phyloP scores from a whole-genome alignment of 108 stramenopile genomes.

The Nitzschia sp. region DNA sequence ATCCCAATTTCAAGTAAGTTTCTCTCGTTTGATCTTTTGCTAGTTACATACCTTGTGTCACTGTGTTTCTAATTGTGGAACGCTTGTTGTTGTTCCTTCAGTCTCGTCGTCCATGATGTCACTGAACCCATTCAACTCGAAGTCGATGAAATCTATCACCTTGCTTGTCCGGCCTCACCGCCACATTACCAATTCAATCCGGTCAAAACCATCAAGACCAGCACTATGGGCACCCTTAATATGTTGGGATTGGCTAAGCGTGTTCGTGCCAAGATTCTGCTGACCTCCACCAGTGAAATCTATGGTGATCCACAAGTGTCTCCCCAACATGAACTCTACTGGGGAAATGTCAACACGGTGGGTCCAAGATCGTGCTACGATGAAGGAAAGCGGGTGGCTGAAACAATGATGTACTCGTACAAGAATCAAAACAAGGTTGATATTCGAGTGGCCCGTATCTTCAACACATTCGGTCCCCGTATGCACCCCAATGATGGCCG shows the following conservation, averaged over 20 bases:
- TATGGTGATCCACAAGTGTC: conserved; percentile 88
- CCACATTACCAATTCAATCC: conserved; percentile 99
- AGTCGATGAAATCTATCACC: conserved; percentile 98
- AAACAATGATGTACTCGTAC: conserved; percentile 99
- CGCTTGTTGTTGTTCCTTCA: conserved; percentile 1
- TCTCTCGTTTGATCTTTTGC: not conserved
- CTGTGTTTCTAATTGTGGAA: not conserved
- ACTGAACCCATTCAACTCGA: conserved; percentile 96
- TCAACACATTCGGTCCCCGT: conserved; percentile 98
- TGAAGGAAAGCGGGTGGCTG: conserved; percentile 99
- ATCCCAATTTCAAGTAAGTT: conserved; percentile 84
- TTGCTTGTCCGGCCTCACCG: conserved; percentile 99
- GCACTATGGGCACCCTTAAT: conserved; percentile 96
- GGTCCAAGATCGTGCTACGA: conserved; percentile 99
- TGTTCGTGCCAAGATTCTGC: conserved; percentile 90
- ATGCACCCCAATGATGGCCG: conserved; percentile 99
- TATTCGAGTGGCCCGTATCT: conserved; percentile 97
- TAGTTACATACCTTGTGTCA: not conserved
- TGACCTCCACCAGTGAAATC: conserved; percentile 94
- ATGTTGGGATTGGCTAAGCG: conserved; percentile 99
- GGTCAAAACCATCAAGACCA: conserved; percentile 99
- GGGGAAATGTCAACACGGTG: conserved; percentile 98
- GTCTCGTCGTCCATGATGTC: conserved; percentile 92
- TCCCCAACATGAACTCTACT: conserved; percentile 95
- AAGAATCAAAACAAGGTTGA: conserved; percentile 87